These are phyloP conservation scores for Clitopilus passeckerianus DNA, from an alignment of 768 basidiomycete genomes.

Conservation along the genomic window DNA sequence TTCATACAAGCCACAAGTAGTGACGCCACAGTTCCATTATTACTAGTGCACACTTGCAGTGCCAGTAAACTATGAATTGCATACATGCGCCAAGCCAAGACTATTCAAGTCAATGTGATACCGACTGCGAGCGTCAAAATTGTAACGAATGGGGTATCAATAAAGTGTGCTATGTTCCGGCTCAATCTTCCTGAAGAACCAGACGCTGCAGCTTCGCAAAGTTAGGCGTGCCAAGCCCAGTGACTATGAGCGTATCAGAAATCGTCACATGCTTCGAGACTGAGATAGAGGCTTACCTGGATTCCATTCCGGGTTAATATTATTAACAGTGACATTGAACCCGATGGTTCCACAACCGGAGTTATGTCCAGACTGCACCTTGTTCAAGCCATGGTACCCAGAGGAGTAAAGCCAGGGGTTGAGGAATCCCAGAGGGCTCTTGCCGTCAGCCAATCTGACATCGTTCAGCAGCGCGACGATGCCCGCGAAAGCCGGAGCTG, in stretches of 20 bases:
- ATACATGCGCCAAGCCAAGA: background rate
- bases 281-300: slow-evolving; percentile 33
- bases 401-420: slow-evolving; percentile 16
- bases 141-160: background rate
- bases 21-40: background rate
- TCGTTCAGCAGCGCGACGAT: slow-evolving; percentile 25
- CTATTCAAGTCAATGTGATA: background rate
- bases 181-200: slow-evolving; percentile 12
- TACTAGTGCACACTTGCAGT: no score
- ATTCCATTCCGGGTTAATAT: slow-evolving; percentile 43
- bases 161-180: background rate
- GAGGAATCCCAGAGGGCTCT: slow-evolving; percentile 15
- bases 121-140: no score
- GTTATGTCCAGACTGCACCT: slow-evolving; percentile 23
- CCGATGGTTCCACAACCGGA: slow-evolving; percentile 43
- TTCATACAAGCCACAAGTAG: background rate
- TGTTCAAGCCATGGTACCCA: slow-evolving; percentile 13
- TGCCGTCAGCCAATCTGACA: slow-evolving; percentile 14
- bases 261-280: background rate
- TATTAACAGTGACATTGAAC: slow-evolving; percentile 15
- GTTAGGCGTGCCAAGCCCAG: slow-evolving; percentile 52
- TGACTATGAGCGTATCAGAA: slow-evolving; percentile 27
- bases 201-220: slow-evolving; percentile 39
- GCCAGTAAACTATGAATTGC: background rate
- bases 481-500: slow-evolving; percentile 18